phyloP scores from a whole-genome alignment of 2,329 filamentous ascomycete genomes.

The Fusarium foetens region DNA sequence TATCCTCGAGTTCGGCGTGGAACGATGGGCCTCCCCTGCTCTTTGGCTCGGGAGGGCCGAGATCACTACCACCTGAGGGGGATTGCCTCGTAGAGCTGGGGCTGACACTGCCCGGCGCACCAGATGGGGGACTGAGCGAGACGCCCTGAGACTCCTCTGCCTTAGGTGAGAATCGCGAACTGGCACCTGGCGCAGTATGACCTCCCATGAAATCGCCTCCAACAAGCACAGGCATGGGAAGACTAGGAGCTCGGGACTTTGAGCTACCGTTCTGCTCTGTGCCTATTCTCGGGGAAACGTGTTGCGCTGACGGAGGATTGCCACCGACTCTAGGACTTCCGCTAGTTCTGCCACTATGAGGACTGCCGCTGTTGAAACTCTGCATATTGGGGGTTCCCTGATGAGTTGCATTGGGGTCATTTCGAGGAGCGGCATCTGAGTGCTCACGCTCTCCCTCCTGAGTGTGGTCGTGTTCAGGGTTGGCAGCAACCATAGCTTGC shows the following conservation, averaged over 20 bases:
- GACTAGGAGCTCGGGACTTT: conserved; percentile 6
- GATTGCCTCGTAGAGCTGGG: conserved; percentile 21
- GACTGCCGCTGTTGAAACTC: conserved; percentile 22
- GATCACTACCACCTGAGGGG: conserved; percentile 16
- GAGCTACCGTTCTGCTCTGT: conserved; percentile 10
- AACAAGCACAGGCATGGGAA: conserved; percentile 1
- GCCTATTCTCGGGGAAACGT: conserved; percentile 2
- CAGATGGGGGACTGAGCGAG: conserved; percentile 34
- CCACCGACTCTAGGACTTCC: conserved; percentile 7
- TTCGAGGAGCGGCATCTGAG: not conserved
- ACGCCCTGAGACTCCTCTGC: conserved; percentile 22
- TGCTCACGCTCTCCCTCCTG: not conserved
- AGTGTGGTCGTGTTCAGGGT: not conserved
- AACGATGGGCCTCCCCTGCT: conserved; percentile 30
- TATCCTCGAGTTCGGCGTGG: conserved; percentile 54
- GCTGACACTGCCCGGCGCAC: conserved; percentile 16
- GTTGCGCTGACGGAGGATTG: conserved; percentile 3
- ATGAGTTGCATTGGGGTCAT: not conserved
- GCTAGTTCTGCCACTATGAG: conserved; percentile 12
- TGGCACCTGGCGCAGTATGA: not conserved
- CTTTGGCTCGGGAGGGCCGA: conserved; percentile 1
- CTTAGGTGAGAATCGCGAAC: not conserved
- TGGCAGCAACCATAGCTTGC: conserved; percentile 17
- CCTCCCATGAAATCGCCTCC: conserved; percentile 6
- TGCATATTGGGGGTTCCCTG: conserved; percentile 10